Base-by-base conservation (phyloP, 2,329 filamentous ascomycete genomes). In the Venturia nashicola region DNA sequence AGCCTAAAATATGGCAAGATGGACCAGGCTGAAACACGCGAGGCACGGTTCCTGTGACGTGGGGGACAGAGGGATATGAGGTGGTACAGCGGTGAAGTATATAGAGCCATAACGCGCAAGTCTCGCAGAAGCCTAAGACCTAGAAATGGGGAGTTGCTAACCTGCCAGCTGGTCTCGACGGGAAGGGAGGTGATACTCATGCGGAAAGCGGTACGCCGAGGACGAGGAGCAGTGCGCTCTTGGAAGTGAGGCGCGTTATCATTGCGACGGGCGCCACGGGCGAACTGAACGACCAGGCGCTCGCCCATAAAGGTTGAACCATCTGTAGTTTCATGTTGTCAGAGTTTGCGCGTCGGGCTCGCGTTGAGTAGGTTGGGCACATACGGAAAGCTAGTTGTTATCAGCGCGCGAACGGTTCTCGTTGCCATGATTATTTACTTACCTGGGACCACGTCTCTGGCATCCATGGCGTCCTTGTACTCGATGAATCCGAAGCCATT, bases 401-500 rank as follows among this genome's bases (percentile, higher is more conserved):
- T 64, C 65, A 63, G 64, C 64, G 54, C 65, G 51, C 27, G 27
- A n/a, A 36, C 27, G 2, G 7, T 57, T 57, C 14, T 57, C 27
- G 36, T 18, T 18, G 32, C 32, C 32, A 34, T 57, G 14, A 8
- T 20, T 18, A 27, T 18, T 36, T 36, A 73, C 87, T 80, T 85
- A 97, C 94, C 93, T 78, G 94, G 94, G 73, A 99, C 94, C 68
- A 99, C 92, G 79, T 99, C 94, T 74, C 93, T 89, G 70, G 94
- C 94, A 80, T 99, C 94, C 89, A 97, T 90, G 65, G 91, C 86
- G 80, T 97, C 94, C 78, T 97, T 95, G 79, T 97, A 99, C 78
- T 99, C 94, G 75, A 99, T 96, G 82, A 99, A 99, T 76, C 94
- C 94, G 75, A 99, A 99, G 73, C 94, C 94, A 76, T 96, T 97